A percentile compares a stretch with the other conserved stretches of the same genome.
Conservation (phyloP, 805 yeast genomes). For the Pichia scutulata region DNA sequence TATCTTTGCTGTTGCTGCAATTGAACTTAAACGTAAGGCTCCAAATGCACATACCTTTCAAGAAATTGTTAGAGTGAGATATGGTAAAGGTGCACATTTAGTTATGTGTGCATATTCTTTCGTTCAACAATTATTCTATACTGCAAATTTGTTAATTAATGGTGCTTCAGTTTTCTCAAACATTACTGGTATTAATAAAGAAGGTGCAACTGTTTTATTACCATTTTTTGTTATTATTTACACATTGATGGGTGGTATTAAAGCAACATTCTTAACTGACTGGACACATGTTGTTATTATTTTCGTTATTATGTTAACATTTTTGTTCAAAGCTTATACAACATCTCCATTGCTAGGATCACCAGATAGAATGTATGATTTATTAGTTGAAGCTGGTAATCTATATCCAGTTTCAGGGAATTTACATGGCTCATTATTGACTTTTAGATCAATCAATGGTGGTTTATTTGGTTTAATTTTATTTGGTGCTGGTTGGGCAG, state of each 20-base stretch:
- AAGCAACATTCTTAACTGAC: conserved; percentile 34
- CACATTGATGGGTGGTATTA: conserved; percentile 34
- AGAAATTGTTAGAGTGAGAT: conserved; percentile 28
- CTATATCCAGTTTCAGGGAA: conserved; percentile 16
- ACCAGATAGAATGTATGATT: conserved; percentile 29
- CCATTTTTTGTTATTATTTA: conserved; percentile 32
- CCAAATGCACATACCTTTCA: conserved; percentile 32
- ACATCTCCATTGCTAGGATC: conserved; percentile 28
- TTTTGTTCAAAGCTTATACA: conserved; percentile 25
- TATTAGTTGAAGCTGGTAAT: conserved; percentile 23
- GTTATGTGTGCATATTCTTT: conserved; percentile 22
- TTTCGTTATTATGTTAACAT: conserved; percentile 24
- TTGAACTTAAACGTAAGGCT: conserved; percentile 29
- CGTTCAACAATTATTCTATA: conserved; percentile 24
- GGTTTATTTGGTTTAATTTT: conserved; percentile 24
- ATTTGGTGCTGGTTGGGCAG: conserved; percentile 32
- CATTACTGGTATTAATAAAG: conserved; percentile 29
- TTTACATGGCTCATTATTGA: conserved; percentile 18
- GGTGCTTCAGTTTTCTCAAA: conserved; percentile 29
- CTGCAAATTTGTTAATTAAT: conserved; percentile 28
- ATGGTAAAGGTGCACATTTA: conserved; percentile 26
- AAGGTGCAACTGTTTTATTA: conserved; percentile 28
- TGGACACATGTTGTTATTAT: conserved; percentile 33
- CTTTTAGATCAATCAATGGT: conserved; percentile 23
- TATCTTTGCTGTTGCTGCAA: conserved; percentile 27